Evolutionary conservation across 371 early-diverging fungal species (phyloP), one percentile per base, ranked within the genome.

Genomic region (Apophysomyces elegans): DNA sequence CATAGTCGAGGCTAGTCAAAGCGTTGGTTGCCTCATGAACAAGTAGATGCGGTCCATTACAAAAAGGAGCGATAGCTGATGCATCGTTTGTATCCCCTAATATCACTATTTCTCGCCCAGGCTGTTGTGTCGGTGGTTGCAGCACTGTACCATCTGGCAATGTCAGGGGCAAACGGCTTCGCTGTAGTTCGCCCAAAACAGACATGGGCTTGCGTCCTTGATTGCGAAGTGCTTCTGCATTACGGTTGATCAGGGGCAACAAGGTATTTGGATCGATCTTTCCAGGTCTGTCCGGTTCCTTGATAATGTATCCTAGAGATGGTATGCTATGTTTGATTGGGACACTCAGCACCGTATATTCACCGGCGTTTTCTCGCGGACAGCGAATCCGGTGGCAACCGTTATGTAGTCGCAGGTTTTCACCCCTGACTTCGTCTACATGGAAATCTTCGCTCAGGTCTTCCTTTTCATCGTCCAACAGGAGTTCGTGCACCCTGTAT

Each of bases 1-100:
- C 36, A 2, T n/a, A 62, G 59, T 75, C 79, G 14, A 85, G 56
- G 26, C 71, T 65, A 1, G 83, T 83, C 44, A 78, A 37, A 7
- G 87, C 83, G 64, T 88, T 88, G 1, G 89, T 89, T 0, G 89
- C 86, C 64, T 89, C 89, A 63, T 89, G 89, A 1, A 87, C 75
- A 0, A 89, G 61, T 7, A 89, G 36, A 18, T 78, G 75, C 14
- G 72, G 71, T 6, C 61, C 62, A n/a, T 69, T 8, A 4, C 64
- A 60, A 0, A 73, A 57, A 0, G 68, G 59, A 4, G 68, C 32
- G 6, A 83, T 61, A 1, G 69, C 14, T 0, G 79, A 71, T 1
- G 87, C 71, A 65, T 86, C 81, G 7, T 64, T 73, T 0, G 87
- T 87, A 54, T 89, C 89, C 1, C 89, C 89, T 26, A 89, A 63